Evolutionary conservation across 768 basidiomycete species (phyloP), one percentile per base, ranked within the genome.

Genomic region (Leccinum disarticulatum): DNA sequence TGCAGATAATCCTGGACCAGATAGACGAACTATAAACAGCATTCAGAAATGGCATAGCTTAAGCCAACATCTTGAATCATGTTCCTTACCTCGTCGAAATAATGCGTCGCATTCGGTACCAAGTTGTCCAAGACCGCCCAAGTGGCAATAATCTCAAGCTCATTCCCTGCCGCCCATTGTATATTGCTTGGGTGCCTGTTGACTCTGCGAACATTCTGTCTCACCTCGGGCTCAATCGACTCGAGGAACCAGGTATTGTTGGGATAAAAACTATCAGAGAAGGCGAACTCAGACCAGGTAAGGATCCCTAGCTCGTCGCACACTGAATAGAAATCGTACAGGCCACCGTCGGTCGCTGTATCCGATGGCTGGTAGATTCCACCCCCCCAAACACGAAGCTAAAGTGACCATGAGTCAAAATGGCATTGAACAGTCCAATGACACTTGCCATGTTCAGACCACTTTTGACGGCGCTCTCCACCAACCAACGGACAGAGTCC

Each of bases 381-480:
- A 2, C 84, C 83, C 33, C 83, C 83, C 84, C 83, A 86, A 6
- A 86, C 73, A 17, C 84, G 81, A 17, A 86, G 68, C 84, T 85
- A 58, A 10, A 17, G 17, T n/a, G 4, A 11, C 10, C 36, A 15
- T 11, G 1, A 38, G 43, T 53, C 9, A 54, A 27, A 27, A 9
- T 35, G 41, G 38, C 11, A 31, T 57, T 31, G 41, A 6, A 27
- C 19, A n/a, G n/a, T 55, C 31, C n/a, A 0, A 19, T 52, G 3
- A 14, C 4, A 71, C 77, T 13, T 53, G 85, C 83, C 83, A 83
- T 85, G 61, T 85, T 85, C 69, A 85, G 84, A 8, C 82, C 83
- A 58, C 80, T 81, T 51, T 71, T 68, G 3, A 82, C 77, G 3
- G 80, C 83, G n/a, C n/a, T n/a, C n/a, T n/a, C n/a, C n/a, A n/a